Evolutionary conservation across 2,329 filamentous ascomycete species (phyloP), one percentile per base, ranked within the genome.

Genomic region (Colletotrichum endophyticum): DNA sequence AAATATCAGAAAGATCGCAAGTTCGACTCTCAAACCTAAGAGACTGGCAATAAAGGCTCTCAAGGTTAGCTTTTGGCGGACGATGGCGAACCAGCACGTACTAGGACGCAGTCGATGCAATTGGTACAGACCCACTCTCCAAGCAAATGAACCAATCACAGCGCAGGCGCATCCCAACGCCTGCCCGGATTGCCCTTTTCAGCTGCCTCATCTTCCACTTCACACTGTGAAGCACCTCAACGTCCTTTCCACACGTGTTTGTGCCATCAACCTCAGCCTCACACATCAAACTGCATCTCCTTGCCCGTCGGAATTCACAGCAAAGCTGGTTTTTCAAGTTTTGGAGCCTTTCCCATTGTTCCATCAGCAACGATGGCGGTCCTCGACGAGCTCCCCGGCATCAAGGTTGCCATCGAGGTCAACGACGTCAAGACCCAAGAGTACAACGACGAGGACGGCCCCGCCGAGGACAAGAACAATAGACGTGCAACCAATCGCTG

Each of bases 391-490:
- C n/a, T 82, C 2, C 77, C 75, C 0, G 81, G 79, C 4, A 12
- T 83, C 4, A 78, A 80, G 19, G 76, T 82, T 22, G 79, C 78
- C 1, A 59, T 83, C 32, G 76, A 66, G n/a, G 78, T 80, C 16
- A 70, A 80, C 27, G 78, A 77, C 9, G n/a, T 72, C 11, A 66
- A 67, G 1, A 77, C 79, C 3, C 49, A 63, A 25, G 81, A 82
- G 36, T 80, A 80, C 19, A 66, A 73, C 16, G 76, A 79, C 27
- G 61, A 70, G 25, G 79, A 80, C 12, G 72, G 66, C 39, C 16
- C 32, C 6, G 68, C 64, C 7, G 53, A 64, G 9, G 57, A 70
- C 12, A 19, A 39, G 13, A 76, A 72, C 34, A 34, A 30, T 5
- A 32, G 19, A n/a, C 57, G 32, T 19, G 77, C 75, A 9, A 15